Base-by-base conservation (phyloP, 2,329 filamentous ascomycete genomes). In the Colletotrichum cordylinicola region DNA sequence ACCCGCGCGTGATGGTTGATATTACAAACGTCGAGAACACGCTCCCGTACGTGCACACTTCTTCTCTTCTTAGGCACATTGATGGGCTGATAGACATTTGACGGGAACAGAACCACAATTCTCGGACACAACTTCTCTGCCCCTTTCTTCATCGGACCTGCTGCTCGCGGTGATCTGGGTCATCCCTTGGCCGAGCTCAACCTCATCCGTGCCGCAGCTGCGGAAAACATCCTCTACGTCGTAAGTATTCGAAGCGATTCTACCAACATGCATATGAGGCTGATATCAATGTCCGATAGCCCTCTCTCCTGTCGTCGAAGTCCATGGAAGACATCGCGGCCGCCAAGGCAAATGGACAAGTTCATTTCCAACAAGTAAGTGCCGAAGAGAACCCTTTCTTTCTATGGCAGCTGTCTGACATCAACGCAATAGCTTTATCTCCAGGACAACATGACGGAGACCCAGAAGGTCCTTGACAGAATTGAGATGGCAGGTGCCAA, bases 71-170 rank as follows among this genome's bases (percentile, higher is more conserved):
- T 21, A 6, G 8, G 12, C 29, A 35, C 6, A 24, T 61, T 12
- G 29, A 33, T 13, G 4, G 7, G 8, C 31, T 16, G 21, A 31
- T 35, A 13, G 1, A 2, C 33, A 0, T 16, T 27, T 2, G 39
- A 77, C 70, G 27, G 31, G 24, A 12, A 60, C 56, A 85, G 85
- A 16, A 90, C 88, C 7, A 89, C 85, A n/a, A 87, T 91, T 67
- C 82, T 91, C 37, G 89, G 89, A 35, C 83, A 89, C 82, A 88
- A 90, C 82, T 89, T 90, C 81, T 88, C 86, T 1, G 85, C 86
- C 0, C 89, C 89, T n/a, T 88, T 91, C 83, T 91, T 88, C 83
- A 90, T 91, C 79, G 85, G 84, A 72, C 88, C 89, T 6, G 87
- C 85, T 12, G 87, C 88, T 31, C 83, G 84, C 7, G 89, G 82